phyloP scores from a whole-genome alignment of 495 filamentous ascomycete species.

The Penicillium ochrochloron region DNA sequence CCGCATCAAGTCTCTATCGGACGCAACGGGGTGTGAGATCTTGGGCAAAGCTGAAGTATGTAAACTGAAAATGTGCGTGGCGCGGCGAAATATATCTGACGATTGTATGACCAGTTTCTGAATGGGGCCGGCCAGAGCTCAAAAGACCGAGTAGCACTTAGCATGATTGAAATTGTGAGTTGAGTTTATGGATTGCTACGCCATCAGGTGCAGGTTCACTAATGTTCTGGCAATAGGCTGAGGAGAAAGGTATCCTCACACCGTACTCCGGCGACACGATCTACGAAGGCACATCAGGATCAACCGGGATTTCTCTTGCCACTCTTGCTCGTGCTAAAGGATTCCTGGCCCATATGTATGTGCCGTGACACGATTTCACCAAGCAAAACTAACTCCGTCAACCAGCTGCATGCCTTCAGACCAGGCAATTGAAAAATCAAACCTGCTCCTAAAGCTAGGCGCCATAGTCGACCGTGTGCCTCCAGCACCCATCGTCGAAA shows the following conservation, averaged over 20 bases:
- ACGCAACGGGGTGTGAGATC: conserved; percentile 91
- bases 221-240: conserved; percentile 56
- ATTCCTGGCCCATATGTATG: conserved; percentile 87
- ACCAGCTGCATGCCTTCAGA: conserved; percentile 90
- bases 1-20: conserved; percentile 82
- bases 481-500: conserved; percentile 88
- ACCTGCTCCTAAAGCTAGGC: conserved; percentile 86
- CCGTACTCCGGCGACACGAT: conserved; percentile 88
- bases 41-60: conserved; percentile 87
- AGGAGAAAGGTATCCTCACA: conserved; percentile 73
- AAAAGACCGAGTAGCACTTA: conserved; percentile 92
- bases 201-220: conserved; percentile 1
- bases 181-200: background rate
- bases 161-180: conserved; percentile 75
- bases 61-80: background rate
- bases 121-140: conserved; percentile 95
- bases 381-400: conserved; percentile 14
- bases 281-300: conserved; percentile 97
- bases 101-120: conserved; percentile 59
- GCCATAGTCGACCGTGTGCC: conserved; percentile 87
- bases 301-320: conserved; percentile 91
- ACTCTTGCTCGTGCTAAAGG: conserved; percentile 85
- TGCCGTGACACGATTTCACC: conserved; percentile 1
- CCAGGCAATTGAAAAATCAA: conserved; percentile 85
- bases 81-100: conserved; percentile 8